Percentiles rank a stretch among this genome's conserved stretches.
Evolutionary conservation across 345 rosid species (phyloP).

Genomic region (Arabis alpina): DNA sequence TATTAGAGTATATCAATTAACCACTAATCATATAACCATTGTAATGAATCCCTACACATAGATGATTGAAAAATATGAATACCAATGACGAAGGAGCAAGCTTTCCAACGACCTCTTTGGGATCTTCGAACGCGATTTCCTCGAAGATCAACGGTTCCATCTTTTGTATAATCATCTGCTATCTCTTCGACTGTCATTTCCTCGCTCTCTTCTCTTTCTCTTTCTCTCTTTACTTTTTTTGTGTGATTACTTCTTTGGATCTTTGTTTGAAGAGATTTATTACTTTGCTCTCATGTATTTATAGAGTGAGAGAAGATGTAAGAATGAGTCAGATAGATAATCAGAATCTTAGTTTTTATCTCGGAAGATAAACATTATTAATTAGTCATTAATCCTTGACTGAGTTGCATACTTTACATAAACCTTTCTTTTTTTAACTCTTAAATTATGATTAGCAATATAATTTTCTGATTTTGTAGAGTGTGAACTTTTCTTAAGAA

Average conservation of each 20-base stretch:
- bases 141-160: slow-evolving; percentile 88
- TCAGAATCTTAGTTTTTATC: too few relatives aligned
- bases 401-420: too few relatives aligned
- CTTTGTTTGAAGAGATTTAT: slow-evolving; percentile 7
- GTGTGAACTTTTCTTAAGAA: too few relatives aligned
- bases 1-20: too few relatives aligned
- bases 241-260: not conserved
- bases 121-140: slow-evolving; percentile 85
- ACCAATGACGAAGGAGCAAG: slow-evolving; percentile 87
- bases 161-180: slow-evolving; percentile 72
- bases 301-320: not conserved
- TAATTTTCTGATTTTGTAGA: too few relatives aligned
- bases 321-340: not conserved
- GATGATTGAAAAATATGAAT: slow-evolving; percentile 3
- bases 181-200: slow-evolving; percentile 43
- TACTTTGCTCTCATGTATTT: slow-evolving; percentile 6
- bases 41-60: not conserved
- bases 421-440: too few relatives aligned
- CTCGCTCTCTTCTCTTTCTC: not conserved
- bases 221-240: not conserved
- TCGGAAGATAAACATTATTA: too few relatives aligned
- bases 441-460: too few relatives aligned
- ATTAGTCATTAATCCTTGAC: too few relatives aligned
- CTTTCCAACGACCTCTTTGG: slow-evolving; percentile 84
- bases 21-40: too few relatives aligned